These are phyloP conservation scores for Penicillium sp. DNA, from an alignment of 2,329 filamentous ascomycete species.

Conservation along the genomic window DNA sequence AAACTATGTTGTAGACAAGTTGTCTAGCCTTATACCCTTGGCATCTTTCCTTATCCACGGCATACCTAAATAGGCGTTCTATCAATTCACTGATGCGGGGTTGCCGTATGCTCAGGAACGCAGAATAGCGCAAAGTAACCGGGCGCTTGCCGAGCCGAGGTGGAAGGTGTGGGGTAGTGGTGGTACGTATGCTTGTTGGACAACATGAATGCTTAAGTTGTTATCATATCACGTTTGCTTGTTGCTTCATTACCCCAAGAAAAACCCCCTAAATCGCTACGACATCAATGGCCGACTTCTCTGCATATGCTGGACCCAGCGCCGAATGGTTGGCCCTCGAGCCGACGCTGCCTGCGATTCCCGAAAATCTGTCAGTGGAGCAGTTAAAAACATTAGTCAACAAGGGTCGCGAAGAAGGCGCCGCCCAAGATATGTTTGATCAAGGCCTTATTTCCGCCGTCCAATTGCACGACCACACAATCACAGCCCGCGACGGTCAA, in stretches of 20 bases:
- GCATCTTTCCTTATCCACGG: not conserved
- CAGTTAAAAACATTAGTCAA: slow-evolving; percentile 33
- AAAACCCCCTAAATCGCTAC: not conserved
- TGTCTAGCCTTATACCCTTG: not conserved
- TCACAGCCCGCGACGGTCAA: slow-evolving; percentile 48
- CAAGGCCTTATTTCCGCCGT: slow-evolving; percentile 33
- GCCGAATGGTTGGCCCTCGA: slow-evolving; percentile 48
- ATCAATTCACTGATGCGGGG: slow-evolving; percentile 11
- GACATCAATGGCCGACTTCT: slow-evolving; percentile 38
- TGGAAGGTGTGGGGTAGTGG: not conserved
- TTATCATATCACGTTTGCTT: not conserved
- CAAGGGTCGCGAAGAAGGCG: slow-evolving; percentile 32
- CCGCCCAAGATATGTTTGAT: slow-evolving; percentile 33
- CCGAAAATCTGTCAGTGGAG: slow-evolving; percentile 20
- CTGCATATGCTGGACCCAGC: slow-evolving; percentile 43
- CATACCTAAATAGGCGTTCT: not conserved
- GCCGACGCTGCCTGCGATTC: slow-evolving; percentile 29
- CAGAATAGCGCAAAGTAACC: not conserved
- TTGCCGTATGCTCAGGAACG: not conserved
- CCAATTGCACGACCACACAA: slow-evolving; percentile 36
- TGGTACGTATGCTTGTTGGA: not conserved
- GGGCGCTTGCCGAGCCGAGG: slow-evolving; percentile 22
- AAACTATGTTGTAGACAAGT: not conserved
- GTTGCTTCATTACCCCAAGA: not conserved
- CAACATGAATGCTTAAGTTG: too few relatives aligned